Base-by-base conservation (phyloP, 306 rosid species). In the Malus domestica region DNA sequence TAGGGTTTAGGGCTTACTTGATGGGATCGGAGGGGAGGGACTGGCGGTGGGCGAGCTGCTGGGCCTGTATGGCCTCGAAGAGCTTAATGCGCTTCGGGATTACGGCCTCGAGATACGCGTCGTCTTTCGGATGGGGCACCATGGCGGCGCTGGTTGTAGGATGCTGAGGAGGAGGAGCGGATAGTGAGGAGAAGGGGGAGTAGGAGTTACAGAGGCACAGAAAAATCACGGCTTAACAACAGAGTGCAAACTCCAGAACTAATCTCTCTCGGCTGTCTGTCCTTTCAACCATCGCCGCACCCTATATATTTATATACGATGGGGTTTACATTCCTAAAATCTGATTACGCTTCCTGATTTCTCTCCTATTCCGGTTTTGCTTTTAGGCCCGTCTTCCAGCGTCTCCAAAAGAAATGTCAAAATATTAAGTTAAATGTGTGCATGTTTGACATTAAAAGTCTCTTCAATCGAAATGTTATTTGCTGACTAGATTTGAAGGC, bases 21-120 rank as follows among this genome's bases (percentile, higher is more conserved):
- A 94, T 94, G 51, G 92, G 97, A 83, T 89, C 95, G 70, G 96
- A 76, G 6, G 93, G 74, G 10, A 94, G 90, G 10, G 93, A 86
- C 35, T 74, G 85, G 16, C 79, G 93, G 8, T 70, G 80, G 19
- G 85, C 77, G 16, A 65, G 75, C 51, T 78, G 91, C 67, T 89
- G 83, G 2, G 87, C 75, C 70, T 85, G 85, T 67, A 91, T 83
- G 38, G 85, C 1, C 77, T 86, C 76, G 84, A 94, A 94, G 77
- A 94, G 67, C 40, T 80, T 35, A 79, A 90, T 68, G 25, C 97
- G 98, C 80, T 86, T 90, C 23, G 89, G 86, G 32, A 92, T 85
- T 14, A 83, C 81, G n/a, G 68, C 33, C 20, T 5, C 18, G 54
- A 95, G 93, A 71, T 95, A 95, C 8, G 87, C 77, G 4, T 88